Percentiles rank a stretch among this genome's conserved stretches.
These are phyloP conservation scores for Pseudocercospora macadamiae DNA, from an alignment of 2,329 filamentous ascomycete genomes.

Conservation along the genomic window DNA sequence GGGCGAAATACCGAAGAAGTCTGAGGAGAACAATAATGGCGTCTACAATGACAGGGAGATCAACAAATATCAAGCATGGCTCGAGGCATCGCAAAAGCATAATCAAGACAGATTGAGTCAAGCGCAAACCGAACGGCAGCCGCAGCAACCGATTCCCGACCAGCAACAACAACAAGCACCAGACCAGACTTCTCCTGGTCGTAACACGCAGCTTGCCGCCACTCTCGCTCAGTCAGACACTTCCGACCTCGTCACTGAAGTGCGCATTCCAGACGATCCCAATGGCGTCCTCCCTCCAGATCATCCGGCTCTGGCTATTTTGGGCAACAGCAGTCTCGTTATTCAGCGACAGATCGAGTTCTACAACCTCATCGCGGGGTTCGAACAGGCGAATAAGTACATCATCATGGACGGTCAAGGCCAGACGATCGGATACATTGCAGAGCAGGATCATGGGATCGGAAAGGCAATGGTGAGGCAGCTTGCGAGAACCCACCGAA, in stretches of 20 bases:
- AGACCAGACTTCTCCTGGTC: slow-evolving; percentile 33
- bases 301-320: slow-evolving; percentile 61
- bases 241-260: slow-evolving; percentile 58
- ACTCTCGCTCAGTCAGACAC: slow-evolving; percentile 51
- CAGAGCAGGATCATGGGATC: slow-evolving; percentile 64
- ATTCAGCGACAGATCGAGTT: slow-evolving; percentile 66
- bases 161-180: slow-evolving; percentile 20
- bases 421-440: slow-evolving; percentile 66
- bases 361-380: slow-evolving; percentile 68
- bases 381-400: slow-evolving; percentile 69
- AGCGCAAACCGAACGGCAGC: slow-evolving; percentile 7
- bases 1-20: background rate
- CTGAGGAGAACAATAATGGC: slow-evolving; percentile 22
- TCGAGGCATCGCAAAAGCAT: background rate
- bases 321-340: slow-evolving; percentile 64
- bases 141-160: background rate
- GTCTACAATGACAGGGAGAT: slow-evolving; percentile 21
- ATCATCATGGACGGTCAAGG: slow-evolving; percentile 67
- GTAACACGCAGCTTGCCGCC: slow-evolving; percentile 46
- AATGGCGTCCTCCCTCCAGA: slow-evolving; percentile 60
- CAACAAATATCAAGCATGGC: background rate
- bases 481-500: slow-evolving; percentile 63
- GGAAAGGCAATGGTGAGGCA: slow-evolving; percentile 61
- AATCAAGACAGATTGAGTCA: background rate
- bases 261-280: slow-evolving; percentile 64